These are phyloP conservation scores for Cryptosporidium meleagridis DNA, from an alignment of 169 alveolate genomes.

Conservation along the genomic window DNA sequence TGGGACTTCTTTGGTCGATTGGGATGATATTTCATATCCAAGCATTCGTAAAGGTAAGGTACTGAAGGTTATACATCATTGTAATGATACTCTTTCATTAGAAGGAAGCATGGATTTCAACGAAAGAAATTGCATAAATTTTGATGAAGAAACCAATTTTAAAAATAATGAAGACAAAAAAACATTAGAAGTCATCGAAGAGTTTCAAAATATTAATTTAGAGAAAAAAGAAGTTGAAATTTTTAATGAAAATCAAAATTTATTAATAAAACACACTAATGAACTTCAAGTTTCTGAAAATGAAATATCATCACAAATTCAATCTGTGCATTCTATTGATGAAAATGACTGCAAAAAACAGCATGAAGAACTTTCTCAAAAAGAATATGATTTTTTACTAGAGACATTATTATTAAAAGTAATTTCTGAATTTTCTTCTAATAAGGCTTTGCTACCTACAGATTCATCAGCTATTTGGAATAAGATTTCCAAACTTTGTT, in stretches of 20 bases:
- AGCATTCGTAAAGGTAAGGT: slow-evolving; percentile 23
- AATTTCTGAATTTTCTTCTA: not conserved
- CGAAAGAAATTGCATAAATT: not conserved
- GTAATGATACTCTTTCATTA: slow-evolving; percentile 40
- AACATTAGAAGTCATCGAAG: not conserved
- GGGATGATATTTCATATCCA: slow-evolving; percentile 28
- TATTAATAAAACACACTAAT: not conserved
- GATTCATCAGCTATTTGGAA: slow-evolving; percentile 69
- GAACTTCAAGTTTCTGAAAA: not conserved
- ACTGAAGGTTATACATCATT: slow-evolving; percentile 25
- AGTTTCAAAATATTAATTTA: not conserved
- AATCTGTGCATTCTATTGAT: not conserved
- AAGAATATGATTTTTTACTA: slow-evolving; percentile 23
- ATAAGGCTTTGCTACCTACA: slow-evolving; percentile 24
- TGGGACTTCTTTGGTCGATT: slow-evolving; percentile 60
- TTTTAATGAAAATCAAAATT: not conserved
- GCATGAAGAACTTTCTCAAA: not conserved
- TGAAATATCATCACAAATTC: not conserved
- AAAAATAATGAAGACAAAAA: not conserved
- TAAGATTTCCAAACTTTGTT: slow-evolving; percentile 15
- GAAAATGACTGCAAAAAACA: not conserved
- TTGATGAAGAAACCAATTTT: not conserved
- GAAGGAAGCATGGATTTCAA: slow-evolving; percentile 55
- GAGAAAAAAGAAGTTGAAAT: not conserved
- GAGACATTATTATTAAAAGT: slow-evolving; percentile 29